Base-by-base conservation (phyloP, 2,329 filamentous ascomycete species). In the Botrytis sinoallii region DNA sequence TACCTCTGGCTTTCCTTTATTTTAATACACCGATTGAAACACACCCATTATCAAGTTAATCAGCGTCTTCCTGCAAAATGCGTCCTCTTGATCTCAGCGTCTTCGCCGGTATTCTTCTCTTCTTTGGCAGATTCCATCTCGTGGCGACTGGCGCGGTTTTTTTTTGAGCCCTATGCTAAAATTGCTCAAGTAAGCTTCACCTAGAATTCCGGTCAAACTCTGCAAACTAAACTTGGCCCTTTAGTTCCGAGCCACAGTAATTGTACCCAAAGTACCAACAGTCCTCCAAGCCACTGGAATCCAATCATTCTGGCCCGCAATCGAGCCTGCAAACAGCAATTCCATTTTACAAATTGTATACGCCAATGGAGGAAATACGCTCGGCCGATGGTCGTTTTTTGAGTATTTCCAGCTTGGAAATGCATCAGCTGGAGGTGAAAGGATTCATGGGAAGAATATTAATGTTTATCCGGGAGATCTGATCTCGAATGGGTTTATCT, bases 251-350 rank as follows among this genome's bases (percentile, higher is more conserved):
- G 46, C 57, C 32, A 71, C 44, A 40, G 61, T 67, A 40, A 4
- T 66, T 18, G 60, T 71, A n/a, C 70, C 60, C 2, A 29, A n/a
- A 29, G 14, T 35, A 52, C 70, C 60, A 65, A 65, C 57, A 4
- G 32, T 38, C 3, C n/a, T 66, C 6, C 70, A 71, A 71, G n/a
- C 29, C 42, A 65, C 29, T 18, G n/a, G 46, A n/a, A 40, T 71
- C 7, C 32, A 71, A 29, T 20, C 70, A 38, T 52, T 71, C 32
- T 71, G 60, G 60, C 60, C 70, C 6, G 70, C 57, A 14, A 32
- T 71, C 4, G 42, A 71, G 29, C 70, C 60, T 20, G 29, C 42
- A 6, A 18, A 18, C 22, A 48, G 38, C 32, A 83, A 4, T 77
- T 77, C 60, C 14, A 52, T 71, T 14, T 18, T 71, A 16, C 60